These are phyloP conservation scores for Aspergillus tanneri DNA, from an alignment of 2,329 filamentous ascomycete genomes.

Conservation along the genomic window DNA sequence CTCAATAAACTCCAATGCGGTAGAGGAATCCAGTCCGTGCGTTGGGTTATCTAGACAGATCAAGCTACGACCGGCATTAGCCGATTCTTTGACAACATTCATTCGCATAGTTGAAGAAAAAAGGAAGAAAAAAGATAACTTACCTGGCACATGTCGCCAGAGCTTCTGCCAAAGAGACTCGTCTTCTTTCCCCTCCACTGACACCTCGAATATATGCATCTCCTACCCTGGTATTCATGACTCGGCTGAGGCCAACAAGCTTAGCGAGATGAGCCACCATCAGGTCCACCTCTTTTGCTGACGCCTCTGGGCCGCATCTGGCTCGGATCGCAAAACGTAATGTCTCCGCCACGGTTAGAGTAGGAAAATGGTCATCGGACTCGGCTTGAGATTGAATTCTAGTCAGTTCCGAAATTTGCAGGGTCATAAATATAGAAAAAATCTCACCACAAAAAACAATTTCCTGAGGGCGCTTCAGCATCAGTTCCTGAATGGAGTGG, in stretches of 20 bases:
- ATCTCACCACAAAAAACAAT: constrained; percentile 41
- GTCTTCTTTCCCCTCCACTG: constrained; percentile 72
- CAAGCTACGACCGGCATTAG: constrained; percentile 65
- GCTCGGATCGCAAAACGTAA: constrained; percentile 64
- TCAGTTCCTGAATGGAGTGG: neutral
- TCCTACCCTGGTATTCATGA: constrained; percentile 77
- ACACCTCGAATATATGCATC: constrained; percentile 76
- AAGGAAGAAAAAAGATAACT: neutral
- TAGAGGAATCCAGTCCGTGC: constrained; percentile 64
- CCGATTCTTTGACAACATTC: no score
- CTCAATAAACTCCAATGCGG: constrained; percentile 61
- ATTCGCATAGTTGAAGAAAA: no score
- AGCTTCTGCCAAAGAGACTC: constrained; percentile 76
- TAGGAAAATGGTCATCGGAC: constrained; percentile 78
- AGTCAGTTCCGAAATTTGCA: neutral
- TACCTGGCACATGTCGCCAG: constrained; percentile 63
- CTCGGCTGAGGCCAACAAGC: constrained; percentile 8
- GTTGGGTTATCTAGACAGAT: constrained; percentile 28
- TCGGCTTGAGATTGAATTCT: constrained; percentile 56
- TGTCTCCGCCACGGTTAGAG: constrained; percentile 79
- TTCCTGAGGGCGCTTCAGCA: neutral
- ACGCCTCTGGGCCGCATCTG: constrained; percentile 6
- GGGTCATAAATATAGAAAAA: neutral
- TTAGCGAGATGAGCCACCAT: neutral
- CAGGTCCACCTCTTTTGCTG: neutral